Base-by-base conservation (phyloP, 345 rosid species). In the Arabidopsis arenosa region DNA sequence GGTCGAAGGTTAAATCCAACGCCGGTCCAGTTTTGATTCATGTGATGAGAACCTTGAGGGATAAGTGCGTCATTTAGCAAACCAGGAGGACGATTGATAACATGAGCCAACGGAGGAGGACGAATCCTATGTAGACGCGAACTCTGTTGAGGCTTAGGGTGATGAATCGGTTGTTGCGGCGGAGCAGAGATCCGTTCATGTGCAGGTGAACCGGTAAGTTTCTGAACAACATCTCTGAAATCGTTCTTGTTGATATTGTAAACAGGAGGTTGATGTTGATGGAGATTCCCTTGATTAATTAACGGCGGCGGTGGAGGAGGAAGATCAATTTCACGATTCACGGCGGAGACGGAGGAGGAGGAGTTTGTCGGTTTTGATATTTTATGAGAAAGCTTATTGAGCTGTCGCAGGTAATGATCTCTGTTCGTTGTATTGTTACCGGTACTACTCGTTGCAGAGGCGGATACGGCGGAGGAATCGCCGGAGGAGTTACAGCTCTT, bases 221-320 rank as follows among this genome's bases (percentile, higher is more conserved):
- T 89, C 85, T 95, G 99, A 15, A 95, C 99, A 54, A 95, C 92
- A 63, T 95, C 92, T 17, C 97, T 79, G 82, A 92, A 95, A 80
- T 95, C 97, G 75, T 75, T 88, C 77, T 93, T 93, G 84, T 89
- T 95, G 81, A 95, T 95, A 68, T 93, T 95, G 81, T 90, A 95
- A 18, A 95, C 98, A 4, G 97, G 98, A 0, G 98, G 96, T 63
- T 89, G 90, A 40, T 87, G 86, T 74, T 83, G 93, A 26, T 82
- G 88, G 23, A 61, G 86, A 63, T 70, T 73, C 73, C 76, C 77
- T 2, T 71, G 83, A 65, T 74, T 64, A 5, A 57, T 73, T 28
- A 39, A 68, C 36, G 51, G 55, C 15, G 75, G 68, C 66, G 80
- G 32, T 26, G 68, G 80, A 41, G 58, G 66, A 28, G 44, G 66